Base-by-base conservation (phyloP, 768 basidiomycete species). In the Suillus decipiens region DNA sequence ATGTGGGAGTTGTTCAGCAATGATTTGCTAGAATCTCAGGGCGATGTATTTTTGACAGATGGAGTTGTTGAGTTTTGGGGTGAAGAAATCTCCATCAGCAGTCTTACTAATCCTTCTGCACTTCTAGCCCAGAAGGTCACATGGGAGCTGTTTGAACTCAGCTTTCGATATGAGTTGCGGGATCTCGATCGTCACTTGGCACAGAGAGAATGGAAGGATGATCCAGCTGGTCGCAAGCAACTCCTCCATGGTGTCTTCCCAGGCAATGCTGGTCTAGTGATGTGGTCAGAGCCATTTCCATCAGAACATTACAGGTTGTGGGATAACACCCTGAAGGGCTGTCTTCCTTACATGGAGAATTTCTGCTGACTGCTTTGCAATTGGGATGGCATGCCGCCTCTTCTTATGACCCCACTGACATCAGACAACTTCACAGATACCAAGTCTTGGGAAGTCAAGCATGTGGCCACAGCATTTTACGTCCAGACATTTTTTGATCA, bases 121-220 rank as follows among this genome's bases (percentile, higher is more conserved):
- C 53, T 42, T 33, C 39, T 66, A 1, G 17, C 48, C 3, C 12
- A n/a, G n/a, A 41, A 43, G 24, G 63, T 72, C 19, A 45, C 70
- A 1, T 73, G 70, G 72, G 66, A 71, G 37, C 33, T 72, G 0
- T 61, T 63, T 8, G 65, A 73, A 42, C 60, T 67, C 7, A 67
- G 68, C 33, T 73, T 73, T 41, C 6, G 34, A 2, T 68, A 67
- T 28, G 65, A 73, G 37, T 61, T 72, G 2, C 17, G 59, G 28
- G 64, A 65, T 2, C 64, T 73, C 0, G 67, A 72, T 31, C 17
- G 14, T 7, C 17, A 50, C 50, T 54, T 54, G 51, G 51, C 51
- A 14, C 17, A 10, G 51, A 19, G 5, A 54, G 0, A 2, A 6
- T 54, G 51, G 51, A n/a, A 1, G 0, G 3, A 34, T 34, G 33